Evolutionary conservation across 2,329 filamentous ascomycete species (phyloP).

Genomic region (Hypocreales sp.): DNA sequence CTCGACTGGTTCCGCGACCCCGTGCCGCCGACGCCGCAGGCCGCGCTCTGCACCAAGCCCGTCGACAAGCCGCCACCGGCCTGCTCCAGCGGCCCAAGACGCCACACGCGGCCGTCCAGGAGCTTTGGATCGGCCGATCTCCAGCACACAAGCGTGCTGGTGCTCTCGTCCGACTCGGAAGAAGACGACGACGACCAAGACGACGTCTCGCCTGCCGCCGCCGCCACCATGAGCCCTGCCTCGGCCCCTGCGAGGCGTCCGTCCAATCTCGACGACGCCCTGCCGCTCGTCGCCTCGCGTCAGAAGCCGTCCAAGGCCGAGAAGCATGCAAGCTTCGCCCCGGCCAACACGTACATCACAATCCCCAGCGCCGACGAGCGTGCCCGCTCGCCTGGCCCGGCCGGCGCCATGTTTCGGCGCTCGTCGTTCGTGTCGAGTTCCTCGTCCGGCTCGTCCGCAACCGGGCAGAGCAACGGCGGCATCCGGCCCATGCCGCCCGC

Average conservation of each 20-base stretch:
- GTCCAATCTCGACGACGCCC: conserved; percentile 1
- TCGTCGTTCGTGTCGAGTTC: conserved; percentile 22
- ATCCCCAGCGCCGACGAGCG: conserved; percentile 14
- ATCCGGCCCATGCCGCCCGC: conserved; percentile 20
- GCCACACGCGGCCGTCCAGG: conserved; percentile 35
- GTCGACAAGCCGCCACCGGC: conserved; percentile 13
- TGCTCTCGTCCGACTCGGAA: conserved; percentile 42
- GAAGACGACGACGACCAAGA: conserved; percentile 23
- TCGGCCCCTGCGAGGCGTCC: neutral
- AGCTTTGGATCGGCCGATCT: conserved; percentile 36
- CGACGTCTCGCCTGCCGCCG: conserved; percentile 14
- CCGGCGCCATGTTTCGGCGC: too few species aligned
- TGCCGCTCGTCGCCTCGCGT: conserved; percentile 2
- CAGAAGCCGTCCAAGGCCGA: conserved; percentile 10
- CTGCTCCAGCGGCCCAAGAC: conserved; percentile 37
- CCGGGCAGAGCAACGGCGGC: conserved; percentile 16
- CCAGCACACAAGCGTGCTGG: conserved; percentile 37
- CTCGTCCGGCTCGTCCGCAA: conserved; percentile 18
- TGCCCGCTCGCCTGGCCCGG: too few species aligned
- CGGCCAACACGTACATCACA: conserved; percentile 25
- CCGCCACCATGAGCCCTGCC: conserved; percentile 4
- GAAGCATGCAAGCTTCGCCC: conserved; percentile 22
- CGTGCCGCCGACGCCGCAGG: conserved; percentile 8
- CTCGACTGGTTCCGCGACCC: conserved; percentile 3
- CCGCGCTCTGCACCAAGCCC: conserved; percentile 4